A percentile compares a stretch with the other conserved stretches of the same genome.
These are phyloP conservation scores for Amaranthus tricolor DNA, from an alignment of 179 eudicot species.

Conservation along the genomic window DNA sequence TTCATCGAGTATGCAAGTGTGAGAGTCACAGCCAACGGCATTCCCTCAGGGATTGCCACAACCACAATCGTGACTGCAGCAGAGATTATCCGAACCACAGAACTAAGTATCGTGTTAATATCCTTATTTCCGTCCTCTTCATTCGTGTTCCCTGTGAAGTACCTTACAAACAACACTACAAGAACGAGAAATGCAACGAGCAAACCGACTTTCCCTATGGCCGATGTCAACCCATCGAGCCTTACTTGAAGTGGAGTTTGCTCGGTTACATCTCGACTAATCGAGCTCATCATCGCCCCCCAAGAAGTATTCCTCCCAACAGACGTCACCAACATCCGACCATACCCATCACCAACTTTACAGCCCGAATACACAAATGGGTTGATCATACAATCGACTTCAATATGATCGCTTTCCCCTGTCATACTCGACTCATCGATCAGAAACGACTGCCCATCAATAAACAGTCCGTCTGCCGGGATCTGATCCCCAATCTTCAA, in stretches of 20 bases:
- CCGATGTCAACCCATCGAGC: slow-evolving; percentile 38
- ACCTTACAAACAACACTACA: slow-evolving; percentile 33
- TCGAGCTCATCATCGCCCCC: slow-evolving; percentile 53
- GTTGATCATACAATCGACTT: slow-evolving; percentile 27
- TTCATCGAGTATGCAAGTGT: slow-evolving; percentile 52
- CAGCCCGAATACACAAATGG: slow-evolving; percentile 47
- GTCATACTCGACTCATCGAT: slow-evolving; percentile 51
- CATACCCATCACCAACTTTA: slow-evolving; percentile 46
- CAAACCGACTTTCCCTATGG: slow-evolving; percentile 43
- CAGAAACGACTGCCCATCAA: slow-evolving; percentile 39
- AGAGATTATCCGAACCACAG: slow-evolving; percentile 30
- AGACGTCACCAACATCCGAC: slow-evolving; percentile 38
- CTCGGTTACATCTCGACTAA: slow-evolving; percentile 30
- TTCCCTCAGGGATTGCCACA: slow-evolving; percentile 47
- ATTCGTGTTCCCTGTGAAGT: slow-evolving; percentile 43
- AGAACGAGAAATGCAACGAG: slow-evolving; percentile 42
- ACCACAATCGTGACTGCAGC: slow-evolving; percentile 50
- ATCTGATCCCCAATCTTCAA: slow-evolving; percentile 51
- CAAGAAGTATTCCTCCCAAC: slow-evolving; percentile 44
- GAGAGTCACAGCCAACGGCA: slow-evolving; percentile 48
- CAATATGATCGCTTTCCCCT: slow-evolving; percentile 47
- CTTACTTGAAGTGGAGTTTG: slow-evolving; percentile 45
- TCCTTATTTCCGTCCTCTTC: slow-evolving; percentile 24
- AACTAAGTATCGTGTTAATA: slow-evolving; percentile 29
- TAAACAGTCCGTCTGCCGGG: slow-evolving; percentile 42